These are phyloP conservation scores for Abrus precatorius DNA, from an alignment of 306 rosid species.

Conservation along the genomic window DNA sequence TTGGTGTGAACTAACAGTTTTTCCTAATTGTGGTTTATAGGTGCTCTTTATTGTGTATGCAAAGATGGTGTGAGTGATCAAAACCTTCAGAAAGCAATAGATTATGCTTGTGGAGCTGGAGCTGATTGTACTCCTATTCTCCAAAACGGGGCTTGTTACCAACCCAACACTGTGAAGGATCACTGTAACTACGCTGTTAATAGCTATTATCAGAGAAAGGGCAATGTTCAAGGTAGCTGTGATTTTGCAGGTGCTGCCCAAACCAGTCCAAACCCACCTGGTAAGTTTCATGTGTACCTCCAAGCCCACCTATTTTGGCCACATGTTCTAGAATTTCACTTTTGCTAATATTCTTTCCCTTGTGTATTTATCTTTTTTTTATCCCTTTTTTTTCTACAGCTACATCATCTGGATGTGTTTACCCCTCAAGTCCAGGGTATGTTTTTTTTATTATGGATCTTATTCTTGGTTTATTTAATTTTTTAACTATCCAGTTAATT, in stretches of 20 bases:
- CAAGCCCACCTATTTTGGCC: neutral
- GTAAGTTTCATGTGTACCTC: constrained; percentile 44
- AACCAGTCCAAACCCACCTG: constrained; percentile 62
- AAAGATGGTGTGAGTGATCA: constrained; percentile 69
- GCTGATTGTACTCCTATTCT: constrained; percentile 76
- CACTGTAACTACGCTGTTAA: constrained; percentile 91
- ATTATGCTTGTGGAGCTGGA: constrained; percentile 94
- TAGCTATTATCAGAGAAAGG: constrained; percentile 85
- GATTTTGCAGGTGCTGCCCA: constrained; percentile 86
- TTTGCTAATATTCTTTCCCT: constrained; percentile 38
- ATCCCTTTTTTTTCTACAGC: constrained; percentile 56
- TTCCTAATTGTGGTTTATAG: constrained; percentile 39
- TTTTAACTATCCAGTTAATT: neutral
- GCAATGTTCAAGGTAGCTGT: constrained; percentile 70
- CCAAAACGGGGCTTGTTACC: constrained; percentile 80
- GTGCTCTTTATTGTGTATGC: constrained; percentile 85
- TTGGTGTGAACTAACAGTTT: constrained; percentile 29
- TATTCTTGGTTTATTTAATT: neutral
- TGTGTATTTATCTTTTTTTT: constrained; percentile 24
- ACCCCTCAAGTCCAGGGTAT: constrained; percentile 84
- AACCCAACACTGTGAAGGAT: constrained; percentile 88
- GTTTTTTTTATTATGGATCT: constrained; percentile 33
- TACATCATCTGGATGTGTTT: constrained; percentile 73
- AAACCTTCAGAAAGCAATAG: constrained; percentile 78
- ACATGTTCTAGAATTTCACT: neutral